Evolutionary conservation across 2,329 filamentous ascomycete genomes (phyloP), one percentile per base, ranked within the genome.

Genomic region (Colletotrichum neosansevieriae): DNA sequence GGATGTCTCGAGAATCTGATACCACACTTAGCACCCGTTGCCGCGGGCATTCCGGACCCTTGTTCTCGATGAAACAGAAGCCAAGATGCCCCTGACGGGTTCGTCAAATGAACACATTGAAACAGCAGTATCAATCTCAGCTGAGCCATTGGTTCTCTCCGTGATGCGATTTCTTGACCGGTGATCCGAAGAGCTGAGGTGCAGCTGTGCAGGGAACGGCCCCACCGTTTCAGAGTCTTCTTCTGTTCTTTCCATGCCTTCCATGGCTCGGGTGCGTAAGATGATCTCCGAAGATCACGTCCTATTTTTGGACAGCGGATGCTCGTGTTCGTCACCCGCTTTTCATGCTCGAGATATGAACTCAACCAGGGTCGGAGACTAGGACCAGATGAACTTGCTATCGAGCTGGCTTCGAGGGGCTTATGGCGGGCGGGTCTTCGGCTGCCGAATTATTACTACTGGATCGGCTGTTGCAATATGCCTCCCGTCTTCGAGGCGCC

Each of bases 161-260:
- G 51, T 51, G 24, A 32, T 38, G 17, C 11, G 13, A 58, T 67
- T 45, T 24, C 40, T 44, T 56, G 50, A 51, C 59, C 49, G 66
- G 66, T 60, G 56, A 69, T 60, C 34, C 38, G n/a, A 57, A 57
- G 32, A 67, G 50, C 58, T 40, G 49, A 65, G 53, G 53, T 54
- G 61, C 62, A 60, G 61, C 49, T 42, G 38, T 24, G 17, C 34
- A 44, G 45, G 58, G 44, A 45, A 44, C 34, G 34, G 34, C 54
- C 13, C 54, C 38, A 38, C 17, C 29, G 66, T 69, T 69, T 69
- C 66, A 56, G 44, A 69, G 10, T 45, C 49, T 69, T 69, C 66
- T 66, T 45, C 50, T 40, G 29, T 29, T 40, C 19, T 42, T 69
- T 69, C 66, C 12, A 40, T 4, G 47, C 56, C 49, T 69, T 66